phyloP scores from a whole-genome alignment of 257 asterid genomes.

The Nicotiana benthamiana region DNA sequence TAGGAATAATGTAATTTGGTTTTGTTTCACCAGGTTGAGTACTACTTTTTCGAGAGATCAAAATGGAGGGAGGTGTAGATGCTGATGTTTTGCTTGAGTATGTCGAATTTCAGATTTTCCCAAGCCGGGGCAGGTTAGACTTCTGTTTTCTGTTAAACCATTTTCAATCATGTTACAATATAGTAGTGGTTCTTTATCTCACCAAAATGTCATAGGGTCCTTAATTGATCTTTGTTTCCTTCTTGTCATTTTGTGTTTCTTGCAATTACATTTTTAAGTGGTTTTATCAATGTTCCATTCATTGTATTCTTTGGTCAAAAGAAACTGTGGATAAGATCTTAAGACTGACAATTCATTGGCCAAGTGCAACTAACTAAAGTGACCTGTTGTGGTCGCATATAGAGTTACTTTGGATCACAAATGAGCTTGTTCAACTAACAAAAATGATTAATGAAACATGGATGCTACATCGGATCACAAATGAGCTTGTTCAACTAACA shows the following conservation, averaged over 20 bases:
- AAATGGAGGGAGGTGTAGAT: constrained; percentile 48
- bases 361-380: background rate
- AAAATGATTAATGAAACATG: background rate
- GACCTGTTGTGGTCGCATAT: background rate
- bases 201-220: background rate
- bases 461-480: background rate
- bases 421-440: too few species aligned
- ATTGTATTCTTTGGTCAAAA: background rate
- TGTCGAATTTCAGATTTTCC: constrained; percentile 69
- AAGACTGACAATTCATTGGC: background rate
- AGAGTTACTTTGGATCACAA: background rate
- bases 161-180: background rate
- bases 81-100: constrained; percentile 41
- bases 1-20: background rate
- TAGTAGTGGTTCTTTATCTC: background rate
- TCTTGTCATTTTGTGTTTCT: background rate
- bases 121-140: constrained; percentile 62
- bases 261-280: background rate
- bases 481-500: too few species aligned
- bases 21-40: constrained; percentile 21
- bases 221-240: background rate
- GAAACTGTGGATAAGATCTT: background rate
- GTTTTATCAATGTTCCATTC: background rate
- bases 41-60: constrained; percentile 15
- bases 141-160: background rate